phyloP scores from a whole-genome alignment of 2,329 filamentous ascomycete genomes.

The Diaporthe australafricana region DNA sequence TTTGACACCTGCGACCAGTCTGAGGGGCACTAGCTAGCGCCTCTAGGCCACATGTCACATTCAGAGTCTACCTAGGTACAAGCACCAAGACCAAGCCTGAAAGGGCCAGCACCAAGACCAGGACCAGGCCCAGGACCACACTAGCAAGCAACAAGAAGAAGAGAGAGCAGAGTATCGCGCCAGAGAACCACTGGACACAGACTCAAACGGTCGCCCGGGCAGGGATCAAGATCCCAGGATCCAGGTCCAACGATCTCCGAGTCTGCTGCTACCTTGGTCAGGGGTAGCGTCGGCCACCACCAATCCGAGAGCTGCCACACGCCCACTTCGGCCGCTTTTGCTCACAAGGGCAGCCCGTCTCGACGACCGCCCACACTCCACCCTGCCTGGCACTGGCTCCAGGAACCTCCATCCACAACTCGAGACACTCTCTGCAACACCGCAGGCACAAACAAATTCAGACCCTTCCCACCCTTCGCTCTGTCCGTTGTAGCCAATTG shows the following conservation, averaged over 20 bases:
- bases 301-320: slow-evolving; percentile 29
- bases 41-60: slow-evolving; percentile 19
- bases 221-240: slow-evolving; percentile 19
- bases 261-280: slow-evolving; percentile 30
- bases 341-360: slow-evolving; percentile 26
- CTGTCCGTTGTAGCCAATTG: slow-evolving; percentile 19
- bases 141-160: not conserved
- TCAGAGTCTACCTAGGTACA: not conserved
- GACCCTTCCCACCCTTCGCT: slow-evolving; percentile 21
- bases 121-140: too few relatives aligned
- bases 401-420: slow-evolving; percentile 44
- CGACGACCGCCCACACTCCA: slow-evolving; percentile 22
- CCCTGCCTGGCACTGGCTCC: slow-evolving; percentile 23
- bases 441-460: slow-evolving; percentile 32
- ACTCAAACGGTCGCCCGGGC: slow-evolving; percentile 32
- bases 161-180: not conserved
- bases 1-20: slow-evolving; percentile 26
- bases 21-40: slow-evolving; percentile 26
- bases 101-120: not conserved
- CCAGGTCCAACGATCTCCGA: slow-evolving; percentile 29
- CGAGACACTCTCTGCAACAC: slow-evolving; percentile 56
- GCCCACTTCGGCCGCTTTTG: slow-evolving; percentile 25
- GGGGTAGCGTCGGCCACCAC: slow-evolving; percentile 28
- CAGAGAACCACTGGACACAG: slow-evolving; percentile 22
- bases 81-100: not conserved